Evolutionary conservation across 768 basidiomycete genomes (phyloP).

Genomic region (Pholiota microspora): DNA sequence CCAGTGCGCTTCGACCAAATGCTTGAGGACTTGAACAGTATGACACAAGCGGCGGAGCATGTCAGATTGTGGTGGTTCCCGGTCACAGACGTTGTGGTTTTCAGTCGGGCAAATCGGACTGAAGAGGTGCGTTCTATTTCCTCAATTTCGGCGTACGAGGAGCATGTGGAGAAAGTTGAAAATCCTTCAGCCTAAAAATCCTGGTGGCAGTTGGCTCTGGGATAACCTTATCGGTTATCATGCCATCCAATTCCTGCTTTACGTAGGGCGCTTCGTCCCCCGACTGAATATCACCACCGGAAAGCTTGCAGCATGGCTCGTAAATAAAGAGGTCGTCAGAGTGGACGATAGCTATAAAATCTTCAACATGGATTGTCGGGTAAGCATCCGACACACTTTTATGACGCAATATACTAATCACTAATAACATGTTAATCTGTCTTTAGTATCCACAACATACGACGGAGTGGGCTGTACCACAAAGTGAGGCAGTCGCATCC

Average conservation of each 20-base stretch:
- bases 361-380: conserved; percentile 93
- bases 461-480: conserved; percentile 92
- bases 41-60: conserved; percentile 73
- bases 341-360: conserved; percentile 80
- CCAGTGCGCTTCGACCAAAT: conserved; percentile 63
- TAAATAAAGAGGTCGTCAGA: conserved; percentile 48
- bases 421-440: conserved; percentile 16
- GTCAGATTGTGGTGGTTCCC: conserved; percentile 98
- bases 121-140: conserved; percentile 62
- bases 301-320: conserved; percentile 67
- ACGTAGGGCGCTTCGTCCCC: conserved; percentile 66
- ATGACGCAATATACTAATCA: not conserved
- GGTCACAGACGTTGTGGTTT: conserved; percentile 65
- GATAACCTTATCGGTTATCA: conserved; percentile 75
- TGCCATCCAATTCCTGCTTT: conserved; percentile 80
- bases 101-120: conserved; percentile 75
- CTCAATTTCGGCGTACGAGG: not conserved
- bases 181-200: conserved; percentile 44
- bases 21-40: conserved; percentile 49
- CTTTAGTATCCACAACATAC: conserved; percentile 92
- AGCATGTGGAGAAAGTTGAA: not conserved
- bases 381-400: conserved; percentile 35
- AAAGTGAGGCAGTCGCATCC: conserved; percentile 60
- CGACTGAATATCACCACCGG: conserved; percentile 63
- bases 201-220: conserved; percentile 64